These are phyloP conservation scores for Coriaria nepalensis DNA, from an alignment of 306 rosid genomes.

Conservation along the genomic window DNA sequence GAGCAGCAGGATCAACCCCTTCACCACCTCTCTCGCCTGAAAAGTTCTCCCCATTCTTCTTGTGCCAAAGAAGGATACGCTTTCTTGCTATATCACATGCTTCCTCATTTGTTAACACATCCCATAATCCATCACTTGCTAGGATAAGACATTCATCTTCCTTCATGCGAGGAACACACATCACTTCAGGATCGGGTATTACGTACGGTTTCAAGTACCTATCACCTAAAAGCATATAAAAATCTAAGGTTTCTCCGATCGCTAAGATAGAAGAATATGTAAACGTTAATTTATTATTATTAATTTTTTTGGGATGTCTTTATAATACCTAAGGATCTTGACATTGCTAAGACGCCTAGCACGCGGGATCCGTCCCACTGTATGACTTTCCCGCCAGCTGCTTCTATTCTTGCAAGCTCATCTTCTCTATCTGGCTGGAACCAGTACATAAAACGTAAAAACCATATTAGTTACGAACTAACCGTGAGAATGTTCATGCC, in stretches of 20 bases:
- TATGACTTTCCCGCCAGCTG: conserved; percentile 77
- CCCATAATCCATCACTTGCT: conserved; percentile 84
- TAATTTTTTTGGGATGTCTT: no score
- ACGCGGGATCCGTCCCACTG: conserved; percentile 71
- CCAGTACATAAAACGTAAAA: neutral
- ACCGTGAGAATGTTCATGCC: conserved; percentile 5
- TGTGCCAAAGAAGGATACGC: conserved; percentile 73
- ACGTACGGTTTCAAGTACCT: conserved; percentile 68
- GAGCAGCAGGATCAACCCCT: conserved; percentile 61
- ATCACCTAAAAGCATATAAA: conserved; percentile 33
- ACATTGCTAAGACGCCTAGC: conserved; percentile 78
- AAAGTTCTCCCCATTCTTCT: conserved; percentile 29
- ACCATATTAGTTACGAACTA: no score
- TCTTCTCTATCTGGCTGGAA: conserved; percentile 75
- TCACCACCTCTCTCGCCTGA: conserved; percentile 11
- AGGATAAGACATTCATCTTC: conserved; percentile 63
- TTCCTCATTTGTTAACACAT: conserved; percentile 67
- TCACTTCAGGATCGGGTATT: conserved; percentile 67
- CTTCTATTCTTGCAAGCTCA: conserved; percentile 61
- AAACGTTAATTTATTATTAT: neutral
- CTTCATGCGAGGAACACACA: conserved; percentile 34
- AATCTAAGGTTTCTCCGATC: neutral
- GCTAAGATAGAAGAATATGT: neutral
- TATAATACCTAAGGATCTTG: conserved; percentile 70
- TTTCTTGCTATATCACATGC: conserved; percentile 66